Evolutionary conservation across 495 filamentous ascomycete genomes (phyloP).

Genomic region (Aspergillus diversus): DNA sequence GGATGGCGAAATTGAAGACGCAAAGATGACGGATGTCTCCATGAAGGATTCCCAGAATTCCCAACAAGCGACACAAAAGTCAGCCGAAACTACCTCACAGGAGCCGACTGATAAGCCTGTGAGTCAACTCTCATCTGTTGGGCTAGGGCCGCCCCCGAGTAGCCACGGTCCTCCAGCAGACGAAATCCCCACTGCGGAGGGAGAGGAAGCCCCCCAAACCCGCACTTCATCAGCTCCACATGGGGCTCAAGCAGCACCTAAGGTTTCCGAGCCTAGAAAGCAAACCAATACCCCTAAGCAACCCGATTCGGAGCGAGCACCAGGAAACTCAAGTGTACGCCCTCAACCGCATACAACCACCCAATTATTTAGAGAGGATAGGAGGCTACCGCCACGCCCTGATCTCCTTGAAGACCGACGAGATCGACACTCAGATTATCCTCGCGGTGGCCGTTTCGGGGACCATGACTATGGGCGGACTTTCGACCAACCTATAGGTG

Average conservation of each 20-base stretch:
- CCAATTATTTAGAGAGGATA: conserved; percentile 34
- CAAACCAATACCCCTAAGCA: conserved; percentile 40
- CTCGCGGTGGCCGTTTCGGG: conserved; percentile 40
- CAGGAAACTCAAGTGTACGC: conserved; percentile 28
- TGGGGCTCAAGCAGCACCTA: conserved; percentile 28
- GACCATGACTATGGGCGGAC: conserved; percentile 40
- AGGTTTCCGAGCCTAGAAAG: conserved; percentile 32
- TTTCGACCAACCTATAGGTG: conserved; percentile 36
- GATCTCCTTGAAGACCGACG: conserved; percentile 45
- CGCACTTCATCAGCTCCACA: conserved; percentile 26
- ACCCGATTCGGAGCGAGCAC: conserved; percentile 39
- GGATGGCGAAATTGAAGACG: conserved; percentile 79
- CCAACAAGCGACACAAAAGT: conserved; percentile 14
- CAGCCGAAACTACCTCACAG: conserved; percentile 17
- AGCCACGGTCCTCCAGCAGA: conserved; percentile 18
- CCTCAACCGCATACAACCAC: conserved; percentile 38
- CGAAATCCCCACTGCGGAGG: conserved; percentile 25
- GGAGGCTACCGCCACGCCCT: conserved; percentile 41
- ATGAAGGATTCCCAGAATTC: conserved; percentile 20
- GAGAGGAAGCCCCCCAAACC: conserved; percentile 17
- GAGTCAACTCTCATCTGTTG: conserved; percentile 12
- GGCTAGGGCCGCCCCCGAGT: conserved; percentile 19
- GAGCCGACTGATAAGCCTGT: conserved; percentile 20
- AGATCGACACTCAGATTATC: conserved; percentile 42
- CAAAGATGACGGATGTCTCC: conserved; percentile 49